These are phyloP conservation scores for Auxenochlorella pyrenoidosa DNA, from an alignment of 139 green algal genomes.

Conservation along the genomic window DNA sequence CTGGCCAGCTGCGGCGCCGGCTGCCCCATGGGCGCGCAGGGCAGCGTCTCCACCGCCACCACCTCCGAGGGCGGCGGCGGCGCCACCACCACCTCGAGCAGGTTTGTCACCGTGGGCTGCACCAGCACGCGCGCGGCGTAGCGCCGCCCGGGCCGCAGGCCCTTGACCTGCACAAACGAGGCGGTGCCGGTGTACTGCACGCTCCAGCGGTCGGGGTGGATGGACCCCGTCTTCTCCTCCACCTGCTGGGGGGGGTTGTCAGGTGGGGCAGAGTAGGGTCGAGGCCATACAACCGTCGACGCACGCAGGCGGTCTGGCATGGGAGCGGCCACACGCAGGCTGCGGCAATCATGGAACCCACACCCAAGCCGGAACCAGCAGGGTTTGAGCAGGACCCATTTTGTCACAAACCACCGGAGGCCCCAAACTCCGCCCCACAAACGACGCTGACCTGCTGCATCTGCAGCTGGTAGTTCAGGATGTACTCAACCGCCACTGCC, in stretches of 20 bases:
- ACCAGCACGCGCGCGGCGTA: slow-evolving; percentile 60
- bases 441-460: slow-evolving; percentile 49
- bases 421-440: too few relatives aligned
- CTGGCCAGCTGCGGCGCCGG: slow-evolving; percentile 54
- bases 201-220: slow-evolving; percentile 39
- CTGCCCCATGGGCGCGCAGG: slow-evolving; percentile 52
- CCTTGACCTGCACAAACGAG: slow-evolving; percentile 56
- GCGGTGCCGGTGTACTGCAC: slow-evolving; percentile 46
- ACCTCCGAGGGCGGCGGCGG: slow-evolving; percentile 42
- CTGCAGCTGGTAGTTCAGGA: slow-evolving; percentile 38
- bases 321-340: too few relatives aligned
- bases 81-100: slow-evolving; percentile 35
- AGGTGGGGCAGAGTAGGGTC: too few relatives aligned
- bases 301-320: too few relatives aligned
- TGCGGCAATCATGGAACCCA: not conserved
- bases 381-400: too few relatives aligned
- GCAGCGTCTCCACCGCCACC: slow-evolving; percentile 52
- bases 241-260: not conserved
- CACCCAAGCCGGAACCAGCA: too few relatives aligned
- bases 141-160: slow-evolving; percentile 55
- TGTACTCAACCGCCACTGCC: slow-evolving; percentile 28
- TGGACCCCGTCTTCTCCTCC: not conserved
- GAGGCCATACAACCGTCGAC: too few relatives aligned
- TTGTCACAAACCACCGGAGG: not conserved
- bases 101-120: slow-evolving; percentile 16